These are phyloP conservation scores for Parasitella parasitica DNA, from an alignment of 371 early-diverging fungal species.

Conservation along the genomic window DNA sequence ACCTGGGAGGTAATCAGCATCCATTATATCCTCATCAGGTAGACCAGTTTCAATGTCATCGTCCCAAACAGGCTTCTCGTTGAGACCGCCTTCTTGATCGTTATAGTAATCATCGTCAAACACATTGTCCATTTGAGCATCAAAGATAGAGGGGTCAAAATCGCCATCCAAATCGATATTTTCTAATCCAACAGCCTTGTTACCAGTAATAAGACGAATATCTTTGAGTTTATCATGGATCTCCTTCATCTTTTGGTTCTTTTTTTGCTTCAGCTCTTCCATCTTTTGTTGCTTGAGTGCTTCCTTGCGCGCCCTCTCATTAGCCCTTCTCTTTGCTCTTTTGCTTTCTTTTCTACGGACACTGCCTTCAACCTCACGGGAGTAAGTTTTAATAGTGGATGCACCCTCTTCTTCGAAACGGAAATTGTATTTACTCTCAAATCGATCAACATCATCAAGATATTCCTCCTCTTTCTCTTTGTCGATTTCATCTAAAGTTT, in stretches of 20 bases:
- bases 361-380: conserved; percentile 77
- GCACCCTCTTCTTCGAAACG: conserved; percentile 88
- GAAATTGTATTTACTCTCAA: conserved; percentile 91
- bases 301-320: conserved; percentile 68
- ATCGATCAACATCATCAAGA: conserved; percentile 78
- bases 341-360: conserved; percentile 72
- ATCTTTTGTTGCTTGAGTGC: conserved; percentile 64
- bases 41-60: conserved; percentile 67
- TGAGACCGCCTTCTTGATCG: conserved; percentile 32
- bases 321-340: conserved; percentile 71
- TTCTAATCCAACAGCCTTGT: conserved; percentile 67
- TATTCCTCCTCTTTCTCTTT: conserved; percentile 59
- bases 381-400: conserved; percentile 63
- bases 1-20: conserved; percentile 85
- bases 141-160: conserved; percentile 85
- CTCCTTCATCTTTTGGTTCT: conserved; percentile 86
- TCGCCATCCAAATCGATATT: conserved; percentile 86
- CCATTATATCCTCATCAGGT: conserved; percentile 74
- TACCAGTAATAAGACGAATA: conserved; percentile 86
- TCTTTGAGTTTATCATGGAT: conserved; percentile 75
- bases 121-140: conserved; percentile 75
- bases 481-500: conserved; percentile 49
- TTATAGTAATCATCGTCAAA: conserved; percentile 78
- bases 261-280: conserved; percentile 86
- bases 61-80: conserved; percentile 69